These are phyloP conservation scores for Tolypocladium ovalisporum DNA, from an alignment of 2,329 filamentous ascomycete species.

Conservation along the genomic window DNA sequence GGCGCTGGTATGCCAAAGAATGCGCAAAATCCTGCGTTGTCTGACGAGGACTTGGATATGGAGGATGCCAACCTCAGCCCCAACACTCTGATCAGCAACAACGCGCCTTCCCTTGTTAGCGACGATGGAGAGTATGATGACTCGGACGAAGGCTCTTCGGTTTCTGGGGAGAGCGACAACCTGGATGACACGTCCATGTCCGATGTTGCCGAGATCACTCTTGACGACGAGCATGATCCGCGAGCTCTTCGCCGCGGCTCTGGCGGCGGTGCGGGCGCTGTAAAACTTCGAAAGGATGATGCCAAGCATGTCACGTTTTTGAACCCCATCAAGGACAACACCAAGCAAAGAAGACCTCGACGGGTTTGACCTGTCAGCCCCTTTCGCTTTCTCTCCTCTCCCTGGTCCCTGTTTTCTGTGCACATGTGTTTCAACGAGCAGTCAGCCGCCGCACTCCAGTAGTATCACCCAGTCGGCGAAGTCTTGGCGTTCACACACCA, in stretches of 20 bases:
- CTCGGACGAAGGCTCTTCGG: constrained; percentile 52
- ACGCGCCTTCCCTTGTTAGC: constrained; percentile 68
- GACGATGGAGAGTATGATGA: constrained; percentile 72
- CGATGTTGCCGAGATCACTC: constrained; percentile 50
- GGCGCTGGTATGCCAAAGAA: constrained; percentile 10
- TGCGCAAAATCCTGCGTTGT: constrained; percentile 12
- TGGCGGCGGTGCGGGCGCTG: constrained; percentile 29
- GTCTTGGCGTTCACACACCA: neutral
- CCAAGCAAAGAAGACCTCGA: constrained; percentile 18
- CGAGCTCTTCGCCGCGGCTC: constrained; percentile 32
- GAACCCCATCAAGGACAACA: constrained; percentile 33
- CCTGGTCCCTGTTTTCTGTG: neutral
- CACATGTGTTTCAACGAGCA: constrained; percentile 1
- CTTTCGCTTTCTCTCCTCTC: constrained; percentile 15
- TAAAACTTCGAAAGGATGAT: constrained; percentile 43
- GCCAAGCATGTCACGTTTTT: constrained; percentile 46
- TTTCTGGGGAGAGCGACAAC: constrained; percentile 45
- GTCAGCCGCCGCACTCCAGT: constrained; percentile 1
- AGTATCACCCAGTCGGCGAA: constrained; percentile 3
- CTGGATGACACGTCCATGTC: constrained; percentile 48
- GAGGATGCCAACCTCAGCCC: constrained; percentile 55
- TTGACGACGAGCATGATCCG: constrained; percentile 44
- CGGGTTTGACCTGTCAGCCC: constrained; percentile 13
- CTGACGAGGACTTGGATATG: constrained; percentile 40
- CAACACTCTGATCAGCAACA: constrained; percentile 60